These are phyloP conservation scores for Hippophae gyantsensis DNA, from an alignment of 306 rosid species.

Conservation along the genomic window DNA sequence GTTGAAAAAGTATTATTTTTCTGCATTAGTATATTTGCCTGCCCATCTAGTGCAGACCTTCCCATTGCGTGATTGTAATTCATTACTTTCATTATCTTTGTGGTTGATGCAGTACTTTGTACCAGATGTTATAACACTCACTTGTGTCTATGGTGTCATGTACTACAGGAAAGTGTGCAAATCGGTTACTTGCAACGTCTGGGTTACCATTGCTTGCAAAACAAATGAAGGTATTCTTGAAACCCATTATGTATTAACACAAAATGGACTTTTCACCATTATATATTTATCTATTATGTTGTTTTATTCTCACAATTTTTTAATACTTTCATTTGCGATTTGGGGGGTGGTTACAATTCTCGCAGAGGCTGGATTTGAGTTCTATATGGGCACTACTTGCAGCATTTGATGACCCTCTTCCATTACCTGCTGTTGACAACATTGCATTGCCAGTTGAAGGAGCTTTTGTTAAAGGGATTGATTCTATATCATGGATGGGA, in stretches of 20 bases:
- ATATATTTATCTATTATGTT: neutral
- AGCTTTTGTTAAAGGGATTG: slow-evolving; percentile 84
- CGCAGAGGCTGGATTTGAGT: slow-evolving; percentile 78
- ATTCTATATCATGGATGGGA: slow-evolving; percentile 89
- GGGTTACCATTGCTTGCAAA: slow-evolving; percentile 72
- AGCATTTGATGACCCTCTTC: slow-evolving; percentile 85
- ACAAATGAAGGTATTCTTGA: slow-evolving; percentile 71
- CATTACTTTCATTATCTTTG: too few relatives aligned
- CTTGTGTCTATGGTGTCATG: slow-evolving; percentile 5
- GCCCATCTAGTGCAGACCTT: too few relatives aligned
- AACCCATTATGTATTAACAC: neutral
- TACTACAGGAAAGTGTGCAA: slow-evolving; percentile 86
- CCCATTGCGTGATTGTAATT: too few relatives aligned
- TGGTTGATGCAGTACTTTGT: neutral
- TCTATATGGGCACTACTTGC: slow-evolving; percentile 98
- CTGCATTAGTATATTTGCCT: too few relatives aligned
- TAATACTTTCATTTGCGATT: neutral
- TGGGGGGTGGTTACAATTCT: slow-evolving; percentile 5
- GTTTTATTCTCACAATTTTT: neutral
- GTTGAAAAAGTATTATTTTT: too few relatives aligned
- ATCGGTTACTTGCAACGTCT: slow-evolving; percentile 76
- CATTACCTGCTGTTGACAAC: slow-evolving; percentile 25
- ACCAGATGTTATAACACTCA: neutral
- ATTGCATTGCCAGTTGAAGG: slow-evolving; percentile 68
- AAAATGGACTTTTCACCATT: neutral